These are phyloP conservation scores for Pseudognaphalium luteoalbum DNA, from an alignment of 129 eudicot species.

Conservation along the genomic window DNA sequence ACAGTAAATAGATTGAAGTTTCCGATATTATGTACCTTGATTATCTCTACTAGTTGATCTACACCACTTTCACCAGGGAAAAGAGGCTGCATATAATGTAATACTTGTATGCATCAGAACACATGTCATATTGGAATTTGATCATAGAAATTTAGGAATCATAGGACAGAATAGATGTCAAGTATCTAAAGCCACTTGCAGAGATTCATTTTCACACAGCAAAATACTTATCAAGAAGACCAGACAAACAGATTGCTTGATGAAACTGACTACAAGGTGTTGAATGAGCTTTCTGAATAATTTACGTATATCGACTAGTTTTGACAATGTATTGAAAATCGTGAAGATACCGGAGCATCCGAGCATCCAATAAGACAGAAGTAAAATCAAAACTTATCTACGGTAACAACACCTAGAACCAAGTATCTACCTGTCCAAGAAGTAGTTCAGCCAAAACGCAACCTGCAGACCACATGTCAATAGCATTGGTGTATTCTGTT, in stretches of 20 bases:
- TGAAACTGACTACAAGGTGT: not conserved
- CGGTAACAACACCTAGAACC: not conserved
- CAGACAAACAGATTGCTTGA: not conserved
- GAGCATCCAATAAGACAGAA: not conserved
- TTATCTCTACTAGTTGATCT: conserved; percentile 93
- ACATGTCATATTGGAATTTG: not conserved
- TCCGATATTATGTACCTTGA: conserved; percentile 51
- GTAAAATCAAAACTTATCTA: not conserved
- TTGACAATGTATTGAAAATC: not conserved
- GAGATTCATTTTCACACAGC: not conserved
- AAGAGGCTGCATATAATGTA: conserved; percentile 65
- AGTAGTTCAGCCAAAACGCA: conserved; percentile 97
- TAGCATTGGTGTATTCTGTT: conserved; percentile 93
- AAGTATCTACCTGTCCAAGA: conserved; percentile 68
- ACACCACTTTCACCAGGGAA: conserved; percentile 99
- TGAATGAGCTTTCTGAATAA: not conserved
- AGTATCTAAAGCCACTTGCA: not conserved
- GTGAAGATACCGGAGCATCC: not conserved
- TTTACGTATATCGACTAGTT: not conserved
- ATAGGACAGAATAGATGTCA: not conserved
- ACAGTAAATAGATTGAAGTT: not conserved
- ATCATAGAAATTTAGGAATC: not conserved
- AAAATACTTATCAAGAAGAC: not conserved
- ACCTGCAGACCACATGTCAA: conserved; percentile 99
- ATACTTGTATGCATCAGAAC: conserved; percentile 18